Evolutionary conservation across 352 stramenopile species (phyloP).

Genomic region (Salisapilia sapeloensis): DNA sequence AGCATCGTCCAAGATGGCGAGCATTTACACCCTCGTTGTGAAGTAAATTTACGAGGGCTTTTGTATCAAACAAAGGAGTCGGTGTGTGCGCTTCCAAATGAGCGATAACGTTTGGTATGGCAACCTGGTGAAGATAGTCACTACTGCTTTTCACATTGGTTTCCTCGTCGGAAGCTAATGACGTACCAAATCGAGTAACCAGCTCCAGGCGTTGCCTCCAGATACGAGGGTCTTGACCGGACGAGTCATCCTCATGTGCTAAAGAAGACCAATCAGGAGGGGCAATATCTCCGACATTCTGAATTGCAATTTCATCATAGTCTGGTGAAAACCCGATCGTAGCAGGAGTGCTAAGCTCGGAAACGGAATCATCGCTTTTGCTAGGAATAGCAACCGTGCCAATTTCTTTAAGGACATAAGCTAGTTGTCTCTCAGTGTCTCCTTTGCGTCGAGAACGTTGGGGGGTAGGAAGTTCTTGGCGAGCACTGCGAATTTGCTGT

Average conservation of each 20-base stretch:
- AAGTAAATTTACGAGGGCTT: constrained; percentile 16
- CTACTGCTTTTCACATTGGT: constrained; percentile 15
- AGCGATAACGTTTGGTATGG: constrained; percentile 27
- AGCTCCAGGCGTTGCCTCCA: constrained; percentile 20
- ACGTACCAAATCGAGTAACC: too few species aligned
- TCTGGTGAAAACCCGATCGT: too few species aligned
- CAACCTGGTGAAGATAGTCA: constrained; percentile 15
- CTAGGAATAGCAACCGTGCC: too few species aligned
- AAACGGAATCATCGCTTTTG: neutral
- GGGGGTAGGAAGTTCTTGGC: constrained; percentile 7
- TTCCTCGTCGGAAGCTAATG: too few species aligned
- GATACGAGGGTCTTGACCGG: constrained; percentile 6
- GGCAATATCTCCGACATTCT: too few species aligned
- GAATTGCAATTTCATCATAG: too few species aligned
- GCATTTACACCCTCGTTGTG: constrained; percentile 40
- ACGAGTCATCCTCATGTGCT: too few species aligned
- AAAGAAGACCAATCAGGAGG: too few species aligned
- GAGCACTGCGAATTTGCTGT: neutral
- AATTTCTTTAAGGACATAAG: too few species aligned
- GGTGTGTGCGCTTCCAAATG: constrained; percentile 13
- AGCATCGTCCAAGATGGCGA: constrained; percentile 35
- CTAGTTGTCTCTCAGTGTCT: constrained; percentile 16
- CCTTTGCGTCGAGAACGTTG: constrained; percentile 9
- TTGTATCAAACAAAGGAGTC: constrained; percentile 17
- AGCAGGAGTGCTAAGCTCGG: constrained; percentile 1